These are phyloP conservation scores for Agrostemma githago DNA, from an alignment of 148 eudicot genomes.

Conservation along the genomic window DNA sequence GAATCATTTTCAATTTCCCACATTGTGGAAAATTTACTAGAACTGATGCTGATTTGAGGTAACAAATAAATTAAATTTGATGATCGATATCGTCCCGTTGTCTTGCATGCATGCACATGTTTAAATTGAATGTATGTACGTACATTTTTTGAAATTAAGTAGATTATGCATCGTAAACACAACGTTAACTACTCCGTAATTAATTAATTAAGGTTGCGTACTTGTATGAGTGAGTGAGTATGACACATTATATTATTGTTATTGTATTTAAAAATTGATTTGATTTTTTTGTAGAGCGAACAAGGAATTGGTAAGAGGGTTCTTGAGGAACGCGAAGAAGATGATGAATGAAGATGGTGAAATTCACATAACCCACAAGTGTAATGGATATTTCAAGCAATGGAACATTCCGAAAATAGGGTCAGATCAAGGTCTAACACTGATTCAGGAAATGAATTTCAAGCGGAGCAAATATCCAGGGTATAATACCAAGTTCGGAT, in stretches of 20 bases:
- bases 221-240: too few species aligned
- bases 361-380: conserved; percentile 28
- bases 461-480: conserved; percentile 13
- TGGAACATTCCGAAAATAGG: conserved; percentile 29
- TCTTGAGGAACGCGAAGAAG: conserved; percentile 25
- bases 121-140: too few species aligned
- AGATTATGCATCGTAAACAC: too few species aligned
- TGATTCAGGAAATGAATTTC: conserved; percentile 16
- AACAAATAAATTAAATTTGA: not conserved
- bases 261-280: not conserved
- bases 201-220: not conserved
- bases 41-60: conserved; percentile 13
- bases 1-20: conserved; percentile 27
- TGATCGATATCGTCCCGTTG: too few species aligned
- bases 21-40: conserved; percentile 10
- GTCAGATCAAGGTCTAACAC: conserved; percentile 1
- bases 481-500: conserved; percentile 28
- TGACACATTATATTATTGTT: too few species aligned
- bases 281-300: conserved; percentile 8
- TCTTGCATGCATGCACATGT: too few species aligned
- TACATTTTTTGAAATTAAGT: too few species aligned
- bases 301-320: conserved; percentile 20
- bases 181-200: too few species aligned
- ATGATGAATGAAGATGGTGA: conserved; percentile 24
- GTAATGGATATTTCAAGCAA: not conserved